Evolutionary conservation across 1,284 basidiomycete genomes (phyloP), one percentile per base, ranked within the genome.

Genomic region (Melanopsichium pennsylvanicum): DNA sequence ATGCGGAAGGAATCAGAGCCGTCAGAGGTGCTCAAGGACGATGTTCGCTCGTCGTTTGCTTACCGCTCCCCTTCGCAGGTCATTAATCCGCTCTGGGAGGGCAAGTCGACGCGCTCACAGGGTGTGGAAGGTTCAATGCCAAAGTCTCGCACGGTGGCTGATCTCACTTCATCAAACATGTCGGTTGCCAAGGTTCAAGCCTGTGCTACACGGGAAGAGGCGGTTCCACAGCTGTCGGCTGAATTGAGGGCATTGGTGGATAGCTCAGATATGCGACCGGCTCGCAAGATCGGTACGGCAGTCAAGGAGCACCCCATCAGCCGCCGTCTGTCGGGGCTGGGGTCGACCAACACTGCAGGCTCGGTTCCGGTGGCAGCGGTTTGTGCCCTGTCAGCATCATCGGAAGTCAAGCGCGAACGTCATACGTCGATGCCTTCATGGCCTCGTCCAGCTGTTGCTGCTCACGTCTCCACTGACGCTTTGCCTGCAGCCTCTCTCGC

Each of bases 201-300:
- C 22, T 18, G 26, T 25, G 42, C 27, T 12, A 11, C 27, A 5
- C 42, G 49, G 26, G 58, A 66, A 2, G 67, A 70, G 39, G n/a
- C 46, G 3, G 21, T 70, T n/a, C 70, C 61, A 11, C 46, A 66
- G 35, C 62, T 75, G 9, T 73, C 72, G 21, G 59, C 71, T 16
- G 73, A 69, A 29, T 38, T 72, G 42, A 43, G 72, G 31, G 74
- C 72, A 18, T 55, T 74, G 16, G 51, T 75, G 5, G 71, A 75
- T 23, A 41, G 55, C 23, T 50, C 62, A 2, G 68, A 68, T 15
- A 42, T 61, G 27, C 46, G 58, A 37, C 58, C 62, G 5, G 66
- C 62, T 22, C 54, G 64, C 18, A 70, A 50, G 40, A 58, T 60
- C 16, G 71, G 72, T 12, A 71, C 67, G 10, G 72, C 70, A 9